Evolutionary conservation across 2,329 filamentous ascomycete genomes (phyloP).

Genomic region (Didymella pinodella): DNA sequence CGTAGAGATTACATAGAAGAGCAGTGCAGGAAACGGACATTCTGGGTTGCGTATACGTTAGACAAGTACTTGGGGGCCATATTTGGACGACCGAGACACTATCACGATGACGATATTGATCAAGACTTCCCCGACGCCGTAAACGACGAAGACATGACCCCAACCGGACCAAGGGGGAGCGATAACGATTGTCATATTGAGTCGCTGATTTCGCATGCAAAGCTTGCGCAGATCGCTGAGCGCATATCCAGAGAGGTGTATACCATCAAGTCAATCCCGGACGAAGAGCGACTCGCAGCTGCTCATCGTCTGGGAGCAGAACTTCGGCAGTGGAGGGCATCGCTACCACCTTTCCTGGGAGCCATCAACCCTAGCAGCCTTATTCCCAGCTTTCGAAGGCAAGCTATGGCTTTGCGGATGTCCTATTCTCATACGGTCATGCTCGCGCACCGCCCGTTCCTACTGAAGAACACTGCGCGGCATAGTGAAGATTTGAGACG

Average conservation of each 20-base stretch:
- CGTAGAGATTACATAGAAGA: conserved; percentile 54
- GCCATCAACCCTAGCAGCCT: conserved; percentile 57
- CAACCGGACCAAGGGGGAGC: conserved; percentile 42
- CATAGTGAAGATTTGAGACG: conserved; percentile 30
- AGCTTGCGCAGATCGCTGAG: conserved; percentile 45
- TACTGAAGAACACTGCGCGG: conserved; percentile 31
- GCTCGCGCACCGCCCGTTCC: conserved; percentile 45
- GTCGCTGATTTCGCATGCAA: conserved; percentile 58
- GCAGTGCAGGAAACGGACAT: conserved; percentile 65
- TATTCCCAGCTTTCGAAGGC: conserved; percentile 54
- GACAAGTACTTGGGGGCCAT: conserved; percentile 69
- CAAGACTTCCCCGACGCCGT: conserved; percentile 64
- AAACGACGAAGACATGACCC: conserved; percentile 66
- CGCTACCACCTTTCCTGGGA: conserved; percentile 55
- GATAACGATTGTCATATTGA: conserved; percentile 61
- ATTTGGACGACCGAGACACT: conserved; percentile 65
- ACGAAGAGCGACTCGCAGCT: conserved; percentile 48
- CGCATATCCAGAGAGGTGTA: conserved; percentile 46
- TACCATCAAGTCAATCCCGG: conserved; percentile 44
- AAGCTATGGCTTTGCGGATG: conserved; percentile 43
- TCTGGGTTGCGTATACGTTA: conserved; percentile 69
- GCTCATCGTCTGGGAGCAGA: conserved; percentile 52
- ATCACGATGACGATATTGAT: conserved; percentile 69
- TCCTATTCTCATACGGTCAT: conserved; percentile 49
- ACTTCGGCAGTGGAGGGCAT: conserved; percentile 45